phyloP scores from a whole-genome alignment of 768 basidiomycete genomes.

The Pleurotus platypus region DNA sequence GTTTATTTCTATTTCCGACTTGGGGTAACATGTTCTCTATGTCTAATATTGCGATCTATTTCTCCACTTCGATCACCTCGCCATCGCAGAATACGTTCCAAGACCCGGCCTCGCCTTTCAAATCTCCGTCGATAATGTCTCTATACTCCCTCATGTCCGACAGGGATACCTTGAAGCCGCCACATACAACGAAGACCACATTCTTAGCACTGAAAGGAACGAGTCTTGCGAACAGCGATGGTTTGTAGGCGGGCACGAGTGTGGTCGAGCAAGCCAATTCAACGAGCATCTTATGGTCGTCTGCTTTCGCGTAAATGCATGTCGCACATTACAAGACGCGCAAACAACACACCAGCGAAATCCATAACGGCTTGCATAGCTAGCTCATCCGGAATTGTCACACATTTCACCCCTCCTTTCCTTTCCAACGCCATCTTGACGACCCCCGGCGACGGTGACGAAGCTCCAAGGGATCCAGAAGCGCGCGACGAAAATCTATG shows the following conservation, averaged over 20 bases:
- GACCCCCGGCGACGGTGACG: conserved; percentile 55
- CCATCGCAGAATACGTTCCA: conserved; percentile 41
- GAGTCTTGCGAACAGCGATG: conserved; percentile 48
- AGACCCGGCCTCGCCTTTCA: conserved; percentile 16
- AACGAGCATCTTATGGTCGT: conserved; percentile 72
- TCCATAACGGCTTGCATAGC: conserved; percentile 55
- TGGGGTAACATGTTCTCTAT: too few species aligned
- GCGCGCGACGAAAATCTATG: conserved; percentile 58
- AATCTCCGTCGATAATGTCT: conserved; percentile 31
- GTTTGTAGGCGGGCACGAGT: conserved; percentile 62
- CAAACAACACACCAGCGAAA: conserved; percentile 52
- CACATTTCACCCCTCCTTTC: conserved; percentile 50
- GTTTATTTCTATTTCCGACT: background rate
- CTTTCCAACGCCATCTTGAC: conserved; percentile 65
- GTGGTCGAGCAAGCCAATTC: conserved; percentile 76
- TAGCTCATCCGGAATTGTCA: conserved; percentile 64
- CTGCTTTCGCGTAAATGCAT: conserved; percentile 28
- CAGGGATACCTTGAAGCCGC: conserved; percentile 66
- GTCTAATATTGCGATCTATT: background rate
- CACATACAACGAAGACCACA: conserved; percentile 68
- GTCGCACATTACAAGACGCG: background rate
- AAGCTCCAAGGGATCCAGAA: conserved; percentile 68
- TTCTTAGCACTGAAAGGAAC: conserved; percentile 30
- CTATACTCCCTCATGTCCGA: conserved; percentile 49
- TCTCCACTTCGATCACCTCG: conserved; percentile 26